Evolutionary conservation across 306 rosid genomes (phyloP), one percentile per base, ranked within the genome.

Genomic region (Sesbania bispinosa): DNA sequence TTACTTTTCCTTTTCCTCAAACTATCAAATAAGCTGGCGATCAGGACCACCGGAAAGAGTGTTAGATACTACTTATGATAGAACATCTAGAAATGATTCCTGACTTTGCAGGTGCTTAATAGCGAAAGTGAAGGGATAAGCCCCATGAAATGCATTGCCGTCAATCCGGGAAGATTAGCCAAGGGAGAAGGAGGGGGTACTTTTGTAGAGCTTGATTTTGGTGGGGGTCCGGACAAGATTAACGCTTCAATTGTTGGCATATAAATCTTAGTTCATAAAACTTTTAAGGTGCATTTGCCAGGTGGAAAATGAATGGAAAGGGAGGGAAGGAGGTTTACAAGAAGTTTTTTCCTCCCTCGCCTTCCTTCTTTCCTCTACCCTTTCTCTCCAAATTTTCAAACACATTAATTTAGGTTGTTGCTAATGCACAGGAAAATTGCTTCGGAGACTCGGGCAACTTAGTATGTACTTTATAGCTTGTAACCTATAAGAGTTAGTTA

Each of bases 151-250:
- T 91, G 96, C 79, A 62, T 91, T 57, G 91, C 93, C 46, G 77
- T 94, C 48, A 94, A 94, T 79, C 99, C 97, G 0, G 99, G 97
- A 81, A 89, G 97, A 84, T 78, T 91, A 9, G 81, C 93, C 62
- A 91, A 91, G 83, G 99, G 97, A 59, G 98, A 89, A 86, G 96
- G 99, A 67, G 97, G 96, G 18, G 99, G 97, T 54, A 94, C 96
- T 75, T 94, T 94, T 46, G 93, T 81, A 0, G 97, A 87, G 87
- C 91, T 94, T 27, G 80, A 85, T 50, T 94, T 83, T 74, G 42
- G 79, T 48, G 90, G 93, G 2, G 83, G 73, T 53, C 84, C 91
- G 0, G 88, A 88, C 72, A 82, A 58, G 45, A 73, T 75, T 29
- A 86, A 48, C 35, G 88, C 88, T 77, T 82, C 88, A 3, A 73